Evolutionary conservation across 2,329 filamentous ascomycete genomes (phyloP).

Genomic region (Arachnopeziza araneosa): DNA sequence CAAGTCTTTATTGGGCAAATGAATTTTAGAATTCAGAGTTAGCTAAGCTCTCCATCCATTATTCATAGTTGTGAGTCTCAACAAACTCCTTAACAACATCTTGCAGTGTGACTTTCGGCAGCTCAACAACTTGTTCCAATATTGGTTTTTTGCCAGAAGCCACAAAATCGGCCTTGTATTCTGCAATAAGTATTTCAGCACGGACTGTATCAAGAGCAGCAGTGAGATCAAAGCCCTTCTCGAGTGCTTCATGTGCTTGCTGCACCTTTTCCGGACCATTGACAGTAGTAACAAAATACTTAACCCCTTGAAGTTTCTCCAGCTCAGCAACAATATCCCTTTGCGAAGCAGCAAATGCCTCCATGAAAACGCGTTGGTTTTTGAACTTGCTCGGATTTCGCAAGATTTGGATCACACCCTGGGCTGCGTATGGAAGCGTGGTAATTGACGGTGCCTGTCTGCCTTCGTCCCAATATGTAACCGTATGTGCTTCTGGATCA

Average conservation of each 20-base stretch:
- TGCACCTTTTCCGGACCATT: neutral
- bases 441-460: neutral
- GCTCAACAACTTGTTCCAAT: neutral
- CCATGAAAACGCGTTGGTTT: slow-evolving; percentile 1
- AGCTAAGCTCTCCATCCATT: neutral
- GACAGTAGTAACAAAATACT: neutral
- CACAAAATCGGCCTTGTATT: slow-evolving; percentile 4
- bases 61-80: neutral
- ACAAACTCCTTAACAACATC: neutral
- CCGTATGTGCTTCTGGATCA: neutral
- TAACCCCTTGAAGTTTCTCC: neutral
- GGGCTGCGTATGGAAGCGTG: slow-evolving; percentile 1
- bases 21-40: neutral
- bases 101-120: neutral
- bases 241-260: neutral
- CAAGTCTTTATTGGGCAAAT: neutral
- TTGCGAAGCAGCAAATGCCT: neutral
- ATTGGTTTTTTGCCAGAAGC: slow-evolving; percentile 2
- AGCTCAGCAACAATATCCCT: neutral
- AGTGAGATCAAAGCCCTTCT: neutral
- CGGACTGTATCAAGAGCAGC: neutral
- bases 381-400: neutral
- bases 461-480: slow-evolving; percentile 2
- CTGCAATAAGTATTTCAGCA: neutral
- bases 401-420: neutral